These are phyloP conservation scores for Rhizopus stolonifer DNA, from an alignment of 371 early-diverging fungal genomes.

Conservation along the genomic window DNA sequence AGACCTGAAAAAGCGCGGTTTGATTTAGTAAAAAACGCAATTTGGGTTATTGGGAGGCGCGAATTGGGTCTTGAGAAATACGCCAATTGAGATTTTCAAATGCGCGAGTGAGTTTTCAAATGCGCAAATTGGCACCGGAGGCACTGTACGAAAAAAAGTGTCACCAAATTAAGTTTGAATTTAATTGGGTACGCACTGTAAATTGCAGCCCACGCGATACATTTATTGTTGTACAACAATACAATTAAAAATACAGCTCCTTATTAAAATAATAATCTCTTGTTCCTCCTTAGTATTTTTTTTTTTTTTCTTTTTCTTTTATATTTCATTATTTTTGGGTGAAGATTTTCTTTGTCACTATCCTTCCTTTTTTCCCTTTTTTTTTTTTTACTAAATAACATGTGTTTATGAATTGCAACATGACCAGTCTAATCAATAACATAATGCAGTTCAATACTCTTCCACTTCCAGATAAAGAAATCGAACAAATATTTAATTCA, in stretches of 20 bases:
- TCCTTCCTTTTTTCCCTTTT: not conserved
- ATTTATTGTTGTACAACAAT: slow-evolving; percentile 2
- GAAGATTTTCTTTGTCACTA: not conserved
- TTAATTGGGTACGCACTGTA: too few relatives aligned
- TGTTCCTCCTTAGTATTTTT: not conserved
- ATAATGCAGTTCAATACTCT: slow-evolving; percentile 2
- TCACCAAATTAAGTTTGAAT: too few relatives aligned
- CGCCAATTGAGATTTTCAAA: too few relatives aligned
- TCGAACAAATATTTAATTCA: slow-evolving; percentile 24
- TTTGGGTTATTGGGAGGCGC: too few relatives aligned
- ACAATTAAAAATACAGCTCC: not conserved
- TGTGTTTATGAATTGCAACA: too few relatives aligned
- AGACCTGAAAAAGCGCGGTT: too few relatives aligned
- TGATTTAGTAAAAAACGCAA: too few relatives aligned
- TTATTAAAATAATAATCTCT: not conserved
- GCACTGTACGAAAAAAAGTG: too few relatives aligned
- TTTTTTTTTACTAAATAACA: not conserved
- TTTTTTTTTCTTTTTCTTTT: not conserved
- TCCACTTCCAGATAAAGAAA: slow-evolving; percentile 35
- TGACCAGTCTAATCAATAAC: too few relatives aligned
- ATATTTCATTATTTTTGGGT: not conserved
- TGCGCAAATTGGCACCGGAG: too few relatives aligned
- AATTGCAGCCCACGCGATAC: slow-evolving; percentile 1
- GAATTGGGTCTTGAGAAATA: too few relatives aligned
- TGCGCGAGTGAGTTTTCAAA: too few relatives aligned